phyloP scores from a whole-genome alignment of 78 protist genomes.

The Dictyostelium brefeldianum region DNA sequence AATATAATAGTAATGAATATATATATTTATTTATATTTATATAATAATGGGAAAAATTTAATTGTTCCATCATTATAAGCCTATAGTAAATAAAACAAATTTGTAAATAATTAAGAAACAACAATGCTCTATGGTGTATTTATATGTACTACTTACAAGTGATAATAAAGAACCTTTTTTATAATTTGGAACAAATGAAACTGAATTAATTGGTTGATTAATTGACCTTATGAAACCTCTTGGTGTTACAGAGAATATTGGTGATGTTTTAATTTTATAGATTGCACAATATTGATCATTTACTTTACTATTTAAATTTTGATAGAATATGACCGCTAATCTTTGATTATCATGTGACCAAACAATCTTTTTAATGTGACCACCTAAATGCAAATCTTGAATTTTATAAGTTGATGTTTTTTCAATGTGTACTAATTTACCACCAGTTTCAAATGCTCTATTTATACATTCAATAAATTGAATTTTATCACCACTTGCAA shows the following conservation, averaged over 20 bases:
- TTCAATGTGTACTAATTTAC: conserved; percentile 42
- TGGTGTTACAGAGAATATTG: conserved; percentile 28
- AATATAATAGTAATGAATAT: neutral
- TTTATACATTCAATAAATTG: conserved; percentile 43
- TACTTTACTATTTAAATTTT: neutral
- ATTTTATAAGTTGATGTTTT: conserved; percentile 53
- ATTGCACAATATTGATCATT: conserved; percentile 48
- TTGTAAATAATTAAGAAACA: neutral
- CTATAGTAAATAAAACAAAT: neutral
- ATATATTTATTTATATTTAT: conserved; percentile 19
- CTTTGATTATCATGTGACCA: conserved; percentile 63
- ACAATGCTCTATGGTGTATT: neutral
- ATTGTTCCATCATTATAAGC: conserved; percentile 54
- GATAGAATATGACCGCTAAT: conserved; percentile 55
- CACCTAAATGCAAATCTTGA: conserved; percentile 30
- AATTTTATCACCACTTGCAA: conserved; percentile 39
- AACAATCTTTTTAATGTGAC: conserved; percentile 45
- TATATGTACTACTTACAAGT: conserved; percentile 35
- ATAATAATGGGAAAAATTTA: conserved; percentile 63
- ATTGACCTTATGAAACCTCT: conserved; percentile 65
- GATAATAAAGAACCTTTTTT: conserved; percentile 62
- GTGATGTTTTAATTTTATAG: conserved; percentile 47
- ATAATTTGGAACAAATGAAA: conserved; percentile 74
- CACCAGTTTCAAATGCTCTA: conserved; percentile 70
- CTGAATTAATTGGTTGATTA: conserved; percentile 21